A percentile compares a stretch with the other conserved stretches of the same genome.
These are phyloP conservation scores for Clonostachys rosea DNA, from an alignment of 2,329 filamentous ascomycete species.

Conservation along the genomic window DNA sequence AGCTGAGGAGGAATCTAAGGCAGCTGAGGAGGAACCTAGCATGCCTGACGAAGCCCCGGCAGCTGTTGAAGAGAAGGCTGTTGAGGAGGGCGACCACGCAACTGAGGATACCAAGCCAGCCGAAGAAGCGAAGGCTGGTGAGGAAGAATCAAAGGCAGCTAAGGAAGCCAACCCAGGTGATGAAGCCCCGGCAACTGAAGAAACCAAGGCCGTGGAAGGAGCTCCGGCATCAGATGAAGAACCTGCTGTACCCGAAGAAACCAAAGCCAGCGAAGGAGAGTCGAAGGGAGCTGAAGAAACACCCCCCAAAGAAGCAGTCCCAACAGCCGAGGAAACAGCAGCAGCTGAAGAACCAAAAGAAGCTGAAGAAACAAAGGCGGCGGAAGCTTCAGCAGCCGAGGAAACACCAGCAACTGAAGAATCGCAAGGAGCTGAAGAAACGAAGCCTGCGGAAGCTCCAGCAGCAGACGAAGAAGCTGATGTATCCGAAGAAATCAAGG, in stretches of 20 bases:
- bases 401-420: not conserved
- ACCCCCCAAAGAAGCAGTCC: not conserved
- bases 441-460: not conserved
- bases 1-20: not conserved
- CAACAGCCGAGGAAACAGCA: not conserved
- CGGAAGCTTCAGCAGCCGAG: not conserved
- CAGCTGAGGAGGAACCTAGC: not conserved
- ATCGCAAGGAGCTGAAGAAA: not conserved
- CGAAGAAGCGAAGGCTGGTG: not conserved
- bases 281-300: not conserved
- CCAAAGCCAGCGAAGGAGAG: not conserved
- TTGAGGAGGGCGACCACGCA: conserved; percentile 1
- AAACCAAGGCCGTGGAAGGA: not conserved
- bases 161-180: not conserved
- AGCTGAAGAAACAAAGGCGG: not conserved
- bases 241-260: not conserved
- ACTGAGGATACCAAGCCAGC: not conserved
- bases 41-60: conserved; percentile 2
- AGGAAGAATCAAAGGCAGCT: not conserved
- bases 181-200: not conserved
- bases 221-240: not conserved
- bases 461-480: not conserved
- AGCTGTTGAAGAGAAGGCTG: conserved; percentile 1
- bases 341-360: not conserved
- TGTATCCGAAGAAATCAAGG: not conserved